Evolutionary conservation across 345 rosid genomes (phyloP).

Genomic region (Murraya paniculata): DNA sequence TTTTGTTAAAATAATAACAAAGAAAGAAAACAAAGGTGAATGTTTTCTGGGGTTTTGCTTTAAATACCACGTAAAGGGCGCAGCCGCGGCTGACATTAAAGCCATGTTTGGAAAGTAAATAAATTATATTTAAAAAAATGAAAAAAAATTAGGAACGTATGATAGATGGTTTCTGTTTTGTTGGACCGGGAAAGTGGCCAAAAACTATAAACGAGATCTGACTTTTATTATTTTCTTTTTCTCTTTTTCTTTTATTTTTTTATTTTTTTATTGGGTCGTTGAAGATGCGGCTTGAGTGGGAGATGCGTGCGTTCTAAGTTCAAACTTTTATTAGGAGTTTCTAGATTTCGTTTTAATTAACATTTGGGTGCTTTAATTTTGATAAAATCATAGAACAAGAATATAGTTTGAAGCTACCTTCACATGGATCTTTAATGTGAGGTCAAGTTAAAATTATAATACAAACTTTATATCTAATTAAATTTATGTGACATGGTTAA

Average conservation of each 20-base stretch:
- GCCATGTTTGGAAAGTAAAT: conserved; percentile 18
- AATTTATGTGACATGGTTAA: too few species aligned
- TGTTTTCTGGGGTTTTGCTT: not conserved
- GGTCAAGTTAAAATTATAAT: too few species aligned
- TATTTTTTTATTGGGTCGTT: not conserved
- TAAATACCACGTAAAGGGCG: conserved; percentile 33
- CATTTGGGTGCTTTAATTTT: not conserved
- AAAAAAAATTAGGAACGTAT: too few species aligned
- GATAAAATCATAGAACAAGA: not conserved
- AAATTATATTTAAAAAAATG: not conserved
- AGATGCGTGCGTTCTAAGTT: not conserved
- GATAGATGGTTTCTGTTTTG: too few species aligned
- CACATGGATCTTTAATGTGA: not conserved
- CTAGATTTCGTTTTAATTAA: not conserved
- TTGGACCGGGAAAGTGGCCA: not conserved
- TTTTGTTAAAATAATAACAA: too few species aligned
- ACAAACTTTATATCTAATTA: too few species aligned
- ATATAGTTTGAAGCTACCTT: not conserved
- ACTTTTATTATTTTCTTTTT: not conserved
- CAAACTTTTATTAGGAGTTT: not conserved
- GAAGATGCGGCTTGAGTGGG: not conserved
- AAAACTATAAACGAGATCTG: not conserved
- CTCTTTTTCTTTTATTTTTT: not conserved
- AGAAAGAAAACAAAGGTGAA: too few species aligned
- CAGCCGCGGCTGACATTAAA: conserved; percentile 24